Base-by-base conservation (phyloP, 441 rosid genomes). In the Erodium texanum region DNA sequence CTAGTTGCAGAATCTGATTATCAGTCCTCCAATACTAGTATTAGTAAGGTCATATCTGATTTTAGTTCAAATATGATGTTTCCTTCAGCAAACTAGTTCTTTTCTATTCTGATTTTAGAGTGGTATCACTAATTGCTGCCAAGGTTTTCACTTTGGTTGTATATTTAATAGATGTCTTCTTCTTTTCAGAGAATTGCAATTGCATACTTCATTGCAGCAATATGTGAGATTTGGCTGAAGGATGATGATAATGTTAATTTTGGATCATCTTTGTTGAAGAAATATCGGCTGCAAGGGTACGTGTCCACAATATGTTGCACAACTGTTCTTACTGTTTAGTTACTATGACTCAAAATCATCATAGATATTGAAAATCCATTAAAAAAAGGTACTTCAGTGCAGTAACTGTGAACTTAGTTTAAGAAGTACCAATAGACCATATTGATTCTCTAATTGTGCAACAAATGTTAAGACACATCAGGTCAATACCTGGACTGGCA, bases 161-260 rank as follows among this genome's bases (percentile, higher is more conserved):
- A 12, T 56, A 56, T 56, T 19, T 20, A 20, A 56, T 20, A 56
- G 61, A 16, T 16, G 11, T 1, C 15, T 20, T 20, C 1, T 56
- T 34, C n/a, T 56, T 9, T 54, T 19, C 63, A 58, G 63, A 58
- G 63, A 58, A 58, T 58, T 22, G 63, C 63, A 20, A 58, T 58
- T 58, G 63, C 63, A 5, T 58, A 58, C 22, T 58, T 58, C 4
- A 58, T 58, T 20, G 63, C 63, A 1, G 63, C 63, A 22, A 58
- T 58, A 20, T 58, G 63, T 22, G 63, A 58, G 63, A 58, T 58
- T 58, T 58, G 63, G 63, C 63, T 58, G 63, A 58, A 58, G 63
- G 63, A 14, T 8, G 27, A 58, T 20, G 63, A 58, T 58, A 11
- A 58, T 22, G 63, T 58, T 58, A 58, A 9, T 58, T 58, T 22